These are phyloP conservation scores for Heliamphora exappendiculata DNA, from an alignment of 148 eudicot species.

Conservation along the genomic window DNA sequence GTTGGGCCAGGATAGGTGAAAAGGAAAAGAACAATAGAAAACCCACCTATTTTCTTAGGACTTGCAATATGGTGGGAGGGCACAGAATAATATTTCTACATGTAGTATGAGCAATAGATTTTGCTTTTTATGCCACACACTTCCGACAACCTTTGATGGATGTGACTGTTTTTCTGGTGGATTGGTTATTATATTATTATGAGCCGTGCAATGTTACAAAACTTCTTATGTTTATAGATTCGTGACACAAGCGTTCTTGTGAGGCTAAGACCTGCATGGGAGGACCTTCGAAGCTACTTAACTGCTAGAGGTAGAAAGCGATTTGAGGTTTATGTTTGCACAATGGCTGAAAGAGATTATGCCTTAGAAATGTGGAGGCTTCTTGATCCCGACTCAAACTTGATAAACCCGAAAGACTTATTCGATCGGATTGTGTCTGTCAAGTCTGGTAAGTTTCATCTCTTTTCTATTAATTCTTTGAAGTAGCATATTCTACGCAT, in stretches of 20 bases:
- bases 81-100: too few relatives aligned
- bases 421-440: constrained; percentile 73
- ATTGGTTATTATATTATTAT: too few relatives aligned
- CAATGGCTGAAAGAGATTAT: constrained; percentile 98
- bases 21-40: too few relatives aligned
- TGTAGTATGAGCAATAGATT: too few relatives aligned
- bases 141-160: too few relatives aligned
- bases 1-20: too few relatives aligned
- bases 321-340: constrained; percentile 96
- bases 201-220: too few relatives aligned
- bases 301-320: constrained; percentile 85
- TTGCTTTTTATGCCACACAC: too few relatives aligned
- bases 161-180: too few relatives aligned
- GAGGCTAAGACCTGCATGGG: constrained; percentile 96
- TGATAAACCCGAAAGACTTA: constrained; percentile 65
- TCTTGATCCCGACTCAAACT: constrained; percentile 78
- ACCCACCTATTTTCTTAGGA: too few relatives aligned
- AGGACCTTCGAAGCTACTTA: constrained; percentile 79
- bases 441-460: constrained; percentile 56
- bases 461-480: neutral
- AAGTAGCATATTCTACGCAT: too few relatives aligned
- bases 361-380: constrained; percentile 99
- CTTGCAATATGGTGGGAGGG: too few relatives aligned
- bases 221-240: constrained; percentile 46
- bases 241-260: constrained; percentile 99